Conservation (phyloP, 352 stramenopile species). For the Globisporangium iwayamae region DNA sequence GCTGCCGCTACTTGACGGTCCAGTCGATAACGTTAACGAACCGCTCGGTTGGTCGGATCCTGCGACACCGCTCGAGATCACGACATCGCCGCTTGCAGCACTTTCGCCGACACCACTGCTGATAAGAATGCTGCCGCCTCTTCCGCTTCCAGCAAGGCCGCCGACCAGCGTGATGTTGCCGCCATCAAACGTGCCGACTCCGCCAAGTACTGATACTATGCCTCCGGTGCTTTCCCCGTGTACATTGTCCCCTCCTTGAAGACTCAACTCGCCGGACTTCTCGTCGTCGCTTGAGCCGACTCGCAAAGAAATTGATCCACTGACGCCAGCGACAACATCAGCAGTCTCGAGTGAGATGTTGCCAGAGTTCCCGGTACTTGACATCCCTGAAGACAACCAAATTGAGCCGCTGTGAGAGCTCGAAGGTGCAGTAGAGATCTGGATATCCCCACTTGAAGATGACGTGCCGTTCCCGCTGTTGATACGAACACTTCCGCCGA, state of each 20-base stretch:
- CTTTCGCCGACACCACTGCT: constrained; percentile 22
- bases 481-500: constrained; percentile 23
- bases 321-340: constrained; percentile 11
- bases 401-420: constrained; percentile 20
- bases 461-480: constrained; percentile 20
- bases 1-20: not conserved
- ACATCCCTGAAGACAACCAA: constrained; percentile 14
- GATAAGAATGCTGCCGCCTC: constrained; percentile 27
- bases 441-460: constrained; percentile 14
- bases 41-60: constrained; percentile 19
- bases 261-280: constrained; percentile 14
- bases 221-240: constrained; percentile 17
- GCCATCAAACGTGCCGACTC: constrained; percentile 16
- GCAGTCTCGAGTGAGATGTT: constrained; percentile 17
- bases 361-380: constrained; percentile 17
- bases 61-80: constrained; percentile 20
- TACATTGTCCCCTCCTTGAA: constrained; percentile 19
- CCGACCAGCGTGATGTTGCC: constrained; percentile 19
- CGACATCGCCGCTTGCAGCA: constrained; percentile 25
- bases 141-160: constrained; percentile 16
- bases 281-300: constrained; percentile 18
- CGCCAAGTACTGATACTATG: constrained; percentile 16
- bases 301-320: constrained; percentile 18
- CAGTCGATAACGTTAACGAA: constrained; percentile 18
- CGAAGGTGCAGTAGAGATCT: constrained; percentile 12